Evolutionary conservation across 2,329 filamentous ascomycete species (phyloP).

Genomic region (Paecilomyces fulvus): DNA sequence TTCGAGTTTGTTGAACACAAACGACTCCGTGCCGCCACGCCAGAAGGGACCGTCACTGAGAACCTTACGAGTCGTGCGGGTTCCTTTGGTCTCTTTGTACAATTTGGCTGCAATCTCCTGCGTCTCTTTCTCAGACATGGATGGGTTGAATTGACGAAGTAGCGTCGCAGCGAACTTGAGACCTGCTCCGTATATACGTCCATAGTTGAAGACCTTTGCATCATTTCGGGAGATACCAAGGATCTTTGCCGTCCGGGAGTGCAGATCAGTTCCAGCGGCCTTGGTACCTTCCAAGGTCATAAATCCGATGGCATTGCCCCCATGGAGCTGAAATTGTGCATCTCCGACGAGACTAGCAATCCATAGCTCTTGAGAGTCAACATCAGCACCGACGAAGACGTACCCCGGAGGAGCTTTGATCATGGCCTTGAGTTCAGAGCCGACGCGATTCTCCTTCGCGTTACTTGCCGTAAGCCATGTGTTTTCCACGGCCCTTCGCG

Average conservation of each 20-base stretch:
- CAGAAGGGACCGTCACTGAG: slow-evolving; percentile 75
- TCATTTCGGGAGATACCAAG: slow-evolving; percentile 90
- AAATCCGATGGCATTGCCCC: slow-evolving; percentile 94
- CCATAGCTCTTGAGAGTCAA: slow-evolving; percentile 96
- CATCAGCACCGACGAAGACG: slow-evolving; percentile 90
- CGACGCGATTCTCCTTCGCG: slow-evolving; percentile 90
- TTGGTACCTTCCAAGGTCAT: slow-evolving; percentile 98
- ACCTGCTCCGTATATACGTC: slow-evolving; percentile 96
- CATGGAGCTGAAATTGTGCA: slow-evolving; percentile 87
- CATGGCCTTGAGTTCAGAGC: slow-evolving; percentile 96
- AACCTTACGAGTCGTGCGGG: slow-evolving; percentile 66
- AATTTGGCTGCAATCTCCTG: slow-evolving; percentile 66
- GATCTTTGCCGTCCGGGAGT: slow-evolving; percentile 87
- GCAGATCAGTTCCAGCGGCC: slow-evolving; percentile 83
- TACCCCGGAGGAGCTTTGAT: slow-evolving; percentile 85
- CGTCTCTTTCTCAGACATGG: slow-evolving; percentile 70
- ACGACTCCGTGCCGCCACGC: slow-evolving; percentile 92
- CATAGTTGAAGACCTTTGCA: slow-evolving; percentile 98
- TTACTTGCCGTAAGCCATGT: slow-evolving; percentile 98
- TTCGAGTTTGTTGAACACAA: slow-evolving; percentile 97
- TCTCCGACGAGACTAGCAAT: slow-evolving; percentile 94
- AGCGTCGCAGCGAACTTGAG: slow-evolving; percentile 86
- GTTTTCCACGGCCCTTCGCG: slow-evolving; percentile 86
- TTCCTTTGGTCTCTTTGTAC: slow-evolving; percentile 84
- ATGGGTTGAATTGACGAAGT: slow-evolving; percentile 86